Conservation (phyloP, 257 asterid genomes). For the Fraxinus cuspidata region DNA sequence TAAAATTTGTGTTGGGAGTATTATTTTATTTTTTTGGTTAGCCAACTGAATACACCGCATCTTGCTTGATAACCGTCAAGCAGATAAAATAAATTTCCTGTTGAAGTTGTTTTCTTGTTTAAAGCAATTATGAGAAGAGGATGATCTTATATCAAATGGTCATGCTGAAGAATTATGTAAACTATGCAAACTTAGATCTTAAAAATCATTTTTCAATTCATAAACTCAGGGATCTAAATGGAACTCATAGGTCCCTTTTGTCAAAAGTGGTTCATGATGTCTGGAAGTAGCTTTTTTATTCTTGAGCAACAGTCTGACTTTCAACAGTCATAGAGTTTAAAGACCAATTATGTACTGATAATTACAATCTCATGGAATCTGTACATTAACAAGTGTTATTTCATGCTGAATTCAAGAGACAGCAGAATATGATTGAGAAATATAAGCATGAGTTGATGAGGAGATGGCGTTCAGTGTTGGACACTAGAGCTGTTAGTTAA, state of each 20-base stretch:
- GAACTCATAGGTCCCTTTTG: neutral
- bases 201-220: neutral
- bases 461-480: neutral
- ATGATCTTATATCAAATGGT: neutral
- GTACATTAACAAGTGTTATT: neutral
- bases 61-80: neutral
- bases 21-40: neutral
- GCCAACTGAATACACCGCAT: neutral
- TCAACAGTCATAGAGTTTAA: neutral
- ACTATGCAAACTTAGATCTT: neutral
- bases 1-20: neutral
- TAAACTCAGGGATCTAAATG: neutral
- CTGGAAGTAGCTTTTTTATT: neutral
- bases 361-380: neutral
- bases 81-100: neutral
- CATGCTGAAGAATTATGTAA: neutral
- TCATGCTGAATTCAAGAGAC: neutral
- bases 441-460: neutral
- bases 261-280: neutral
- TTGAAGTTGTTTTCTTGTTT: neutral
- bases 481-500: neutral
- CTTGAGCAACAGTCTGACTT: neutral
- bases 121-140: neutral
- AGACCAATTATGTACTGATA: neutral
- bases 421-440: neutral